Conservation (phyloP, 2,329 filamentous ascomycete species). For the Neobulgaria alba region DNA sequence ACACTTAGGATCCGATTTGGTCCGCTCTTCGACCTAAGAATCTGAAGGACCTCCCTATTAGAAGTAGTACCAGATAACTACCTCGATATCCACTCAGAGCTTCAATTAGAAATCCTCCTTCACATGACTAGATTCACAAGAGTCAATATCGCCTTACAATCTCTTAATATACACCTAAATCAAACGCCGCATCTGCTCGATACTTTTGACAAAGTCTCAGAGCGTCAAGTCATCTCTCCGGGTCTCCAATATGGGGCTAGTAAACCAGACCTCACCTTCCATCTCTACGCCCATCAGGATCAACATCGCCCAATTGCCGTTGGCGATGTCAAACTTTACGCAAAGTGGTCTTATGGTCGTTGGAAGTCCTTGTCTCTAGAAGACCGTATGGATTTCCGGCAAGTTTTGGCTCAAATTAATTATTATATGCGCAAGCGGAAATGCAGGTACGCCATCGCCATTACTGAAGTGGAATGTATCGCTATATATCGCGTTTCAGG, state of each 20-base stretch:
- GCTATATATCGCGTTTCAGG: conserved; percentile 6
- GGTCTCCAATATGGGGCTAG: conserved; percentile 5
- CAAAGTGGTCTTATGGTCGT: conserved; percentile 5
- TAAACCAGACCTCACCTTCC: conserved; percentile 6
- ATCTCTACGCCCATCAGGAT: conserved; percentile 4
- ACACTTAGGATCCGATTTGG: too few relatives aligned
- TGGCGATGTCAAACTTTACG: conserved; percentile 5
- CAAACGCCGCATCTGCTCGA: conserved; percentile 4
- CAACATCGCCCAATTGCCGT: conserved; percentile 3
- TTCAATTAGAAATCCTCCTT: too few relatives aligned
- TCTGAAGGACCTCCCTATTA: too few relatives aligned
- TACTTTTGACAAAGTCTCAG: conserved; percentile 5
- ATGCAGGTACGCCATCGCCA: conserved; percentile 5
- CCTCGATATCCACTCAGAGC: too few relatives aligned
- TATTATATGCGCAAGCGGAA: too few relatives aligned
- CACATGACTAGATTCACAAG: conserved; percentile 4
- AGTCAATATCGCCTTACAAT: conserved; percentile 4
- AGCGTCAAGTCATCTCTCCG: conserved; percentile 6
- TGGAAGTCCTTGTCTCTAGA: conserved; percentile 5
- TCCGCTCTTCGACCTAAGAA: too few relatives aligned
- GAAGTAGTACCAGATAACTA: too few relatives aligned
- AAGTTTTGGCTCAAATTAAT: too few relatives aligned
- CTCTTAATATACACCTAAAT: conserved; percentile 2
- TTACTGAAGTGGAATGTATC: conserved; percentile 5
- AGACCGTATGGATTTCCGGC: too few relatives aligned